phyloP scores from a whole-genome alignment of 2,329 filamentous ascomycete genomes.

The Reticulascus tulasneorum region DNA sequence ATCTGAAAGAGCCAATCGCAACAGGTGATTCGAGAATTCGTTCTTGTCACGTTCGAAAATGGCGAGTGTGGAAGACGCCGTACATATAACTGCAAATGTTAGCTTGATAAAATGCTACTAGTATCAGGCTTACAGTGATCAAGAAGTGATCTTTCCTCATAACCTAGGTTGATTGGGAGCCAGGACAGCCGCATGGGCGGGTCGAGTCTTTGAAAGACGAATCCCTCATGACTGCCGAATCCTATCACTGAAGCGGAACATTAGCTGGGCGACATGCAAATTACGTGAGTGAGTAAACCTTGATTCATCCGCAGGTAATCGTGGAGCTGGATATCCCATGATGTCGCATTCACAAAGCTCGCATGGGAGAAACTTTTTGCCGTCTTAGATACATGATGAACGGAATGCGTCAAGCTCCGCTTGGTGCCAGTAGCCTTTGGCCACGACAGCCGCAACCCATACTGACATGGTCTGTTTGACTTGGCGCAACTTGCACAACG shows the following conservation, averaged over 20 bases:
- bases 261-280: no score
- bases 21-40: no score
- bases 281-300: no score
- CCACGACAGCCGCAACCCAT: constrained; percentile 24
- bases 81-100: no score
- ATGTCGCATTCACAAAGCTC: constrained; percentile 20
- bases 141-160: constrained; percentile 19
- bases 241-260: no score
- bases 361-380: background rate
- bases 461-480: constrained; percentile 18
- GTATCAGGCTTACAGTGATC: no score
- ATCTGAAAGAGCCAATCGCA: constrained; percentile 18
- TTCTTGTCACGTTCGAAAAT: no score
- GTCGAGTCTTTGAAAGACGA: no score
- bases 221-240: no score
- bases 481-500: constrained; percentile 17
- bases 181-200: no score
- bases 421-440: constrained; percentile 19
- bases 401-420: constrained; percentile 19
- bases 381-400: background rate
- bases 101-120: no score
- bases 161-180: constrained; percentile 9
- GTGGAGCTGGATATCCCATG: constrained; percentile 15
- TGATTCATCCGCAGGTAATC: background rate
- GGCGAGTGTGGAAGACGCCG: no score